Base-by-base conservation (phyloP, 441 rosid species). In the Cnidoscolus chayamansa region DNA sequence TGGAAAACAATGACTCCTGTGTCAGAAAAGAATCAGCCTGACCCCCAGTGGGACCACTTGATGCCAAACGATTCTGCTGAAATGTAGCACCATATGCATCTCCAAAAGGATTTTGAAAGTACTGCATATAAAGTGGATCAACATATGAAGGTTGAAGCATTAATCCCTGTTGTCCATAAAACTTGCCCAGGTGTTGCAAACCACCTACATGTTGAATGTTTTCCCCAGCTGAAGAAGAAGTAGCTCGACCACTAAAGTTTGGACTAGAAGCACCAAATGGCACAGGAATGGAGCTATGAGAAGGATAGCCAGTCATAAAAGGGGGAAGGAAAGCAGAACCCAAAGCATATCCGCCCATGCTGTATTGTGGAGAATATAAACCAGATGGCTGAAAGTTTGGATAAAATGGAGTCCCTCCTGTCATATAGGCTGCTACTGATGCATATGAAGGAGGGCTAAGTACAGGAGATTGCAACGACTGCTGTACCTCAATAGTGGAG, bases 311-410 rank as follows among this genome's bases (percentile, higher is more conserved):
- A 59, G 88, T 70, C 48, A 85, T 19, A 77, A 71, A 82, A 20
- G 86, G 83, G 45, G 88, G 84, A 72, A 75, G 65, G 67, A 81
- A 73, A 57, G 84, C 66, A 45, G 88, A 71, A 68, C 73, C 81
- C 55, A 81, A 47, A n/a, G 84, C 40, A 74, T 85, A 88, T 17
- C 87, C 79, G 47, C 88, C 89, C 65, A 76, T 43, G 62, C 86
- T 77, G 78, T 86, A 88, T 64, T 79, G 93, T 31, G 87, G 87
- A 76, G 87, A 70, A 77, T 79, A 86, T 35, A 82, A 62, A 59
- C 87, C 70, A 12, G 86, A 80, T 37, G 73, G 78, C 76, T 81
- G 80, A 53, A 82, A 76, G 73, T 79, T 77, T 57, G 85, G 79
- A 71, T 85, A 87, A 72, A 82, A 74, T 65, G 82, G 82, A 79